A percentile compares a stretch with the other conserved stretches of the same genome.
These are phyloP conservation scores for Penicillium parvum DNA, from an alignment of 495 filamentous ascomycete species.

Conservation along the genomic window DNA sequence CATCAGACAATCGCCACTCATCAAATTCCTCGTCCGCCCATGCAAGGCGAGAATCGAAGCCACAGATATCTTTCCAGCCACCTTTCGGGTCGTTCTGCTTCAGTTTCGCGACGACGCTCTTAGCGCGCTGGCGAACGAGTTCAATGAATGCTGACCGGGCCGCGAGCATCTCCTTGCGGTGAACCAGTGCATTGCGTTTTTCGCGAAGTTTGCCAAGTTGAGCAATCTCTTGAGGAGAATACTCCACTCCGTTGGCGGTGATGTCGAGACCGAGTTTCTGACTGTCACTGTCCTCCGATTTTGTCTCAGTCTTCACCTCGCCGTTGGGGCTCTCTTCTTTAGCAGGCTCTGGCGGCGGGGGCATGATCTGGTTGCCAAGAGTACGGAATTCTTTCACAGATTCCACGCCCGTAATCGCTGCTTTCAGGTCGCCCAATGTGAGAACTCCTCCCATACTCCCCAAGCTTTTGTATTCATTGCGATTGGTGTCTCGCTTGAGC, in stretches of 20 bases:
- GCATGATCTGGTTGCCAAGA: constrained; percentile 51
- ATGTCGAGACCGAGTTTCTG: constrained; percentile 56
- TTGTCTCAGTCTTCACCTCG: constrained; percentile 52
- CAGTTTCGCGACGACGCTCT: constrained; percentile 40
- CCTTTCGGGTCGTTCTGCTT: constrained; percentile 48
- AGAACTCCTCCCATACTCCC: constrained; percentile 55
- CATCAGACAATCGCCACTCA: constrained; percentile 43
- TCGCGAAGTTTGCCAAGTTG: constrained; percentile 42
- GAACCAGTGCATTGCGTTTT: constrained; percentile 33
- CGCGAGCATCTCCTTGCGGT: constrained; percentile 40
- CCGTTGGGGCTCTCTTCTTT: constrained; percentile 8
- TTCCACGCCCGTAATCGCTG: constrained; percentile 43
- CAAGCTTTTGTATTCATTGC: constrained; percentile 36
- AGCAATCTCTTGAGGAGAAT: constrained; percentile 38
- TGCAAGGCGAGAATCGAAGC: constrained; percentile 57
- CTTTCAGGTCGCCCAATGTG: constrained; percentile 54
- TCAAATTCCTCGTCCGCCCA: constrained; percentile 62
- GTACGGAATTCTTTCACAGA: constrained; percentile 52
- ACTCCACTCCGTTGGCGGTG: constrained; percentile 28
- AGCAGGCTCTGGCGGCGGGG: constrained; percentile 30
- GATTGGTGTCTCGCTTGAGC: constrained; percentile 20
- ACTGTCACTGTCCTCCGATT: constrained; percentile 73
- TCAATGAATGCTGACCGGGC: constrained; percentile 41
- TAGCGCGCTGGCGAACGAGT: constrained; percentile 42
- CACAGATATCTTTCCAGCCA: constrained; percentile 62